phyloP scores from a whole-genome alignment of 805 yeast genomes.

The Candida hungchunana region DNA sequence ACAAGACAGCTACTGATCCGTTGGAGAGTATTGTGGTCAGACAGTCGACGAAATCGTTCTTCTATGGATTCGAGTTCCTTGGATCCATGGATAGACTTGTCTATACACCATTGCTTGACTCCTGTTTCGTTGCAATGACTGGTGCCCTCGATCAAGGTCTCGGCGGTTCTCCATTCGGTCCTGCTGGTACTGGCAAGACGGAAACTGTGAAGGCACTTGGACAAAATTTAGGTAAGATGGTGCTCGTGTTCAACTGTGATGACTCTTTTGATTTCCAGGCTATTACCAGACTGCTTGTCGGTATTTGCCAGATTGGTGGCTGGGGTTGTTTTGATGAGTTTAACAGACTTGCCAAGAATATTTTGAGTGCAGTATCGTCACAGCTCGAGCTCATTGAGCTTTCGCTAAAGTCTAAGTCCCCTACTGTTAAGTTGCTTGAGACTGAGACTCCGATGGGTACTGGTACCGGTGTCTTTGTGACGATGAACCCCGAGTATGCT shows the following conservation, averaged over 20 bases:
- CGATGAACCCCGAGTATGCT: slow-evolving; percentile 86
- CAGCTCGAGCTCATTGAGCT: slow-evolving; percentile 69
- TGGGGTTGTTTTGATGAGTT: slow-evolving; percentile 98
- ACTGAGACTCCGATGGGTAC: slow-evolving; percentile 35
- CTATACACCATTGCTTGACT: slow-evolving; percentile 65
- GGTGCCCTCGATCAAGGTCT: slow-evolving; percentile 66
- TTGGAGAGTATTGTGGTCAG: slow-evolving; percentile 37
- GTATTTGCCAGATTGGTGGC: slow-evolving; percentile 77
- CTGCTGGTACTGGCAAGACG: slow-evolving; percentile 97
- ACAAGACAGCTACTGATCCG: slow-evolving; percentile 19
- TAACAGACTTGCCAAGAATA: slow-evolving; percentile 67
- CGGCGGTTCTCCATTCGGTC: slow-evolving; percentile 94
- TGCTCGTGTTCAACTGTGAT: slow-evolving; percentile 86
- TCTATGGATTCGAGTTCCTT: slow-evolving; percentile 78
- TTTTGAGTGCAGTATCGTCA: slow-evolving; percentile 80
- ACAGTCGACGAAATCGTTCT: slow-evolving; percentile 48
- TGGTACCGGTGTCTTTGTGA: slow-evolving; percentile 73
- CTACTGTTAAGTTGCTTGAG: slow-evolving; percentile 39
- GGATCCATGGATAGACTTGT: slow-evolving; percentile 75
- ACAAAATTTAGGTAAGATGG: slow-evolving; percentile 72
- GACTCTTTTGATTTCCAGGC: slow-evolving; percentile 80
- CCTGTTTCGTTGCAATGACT: slow-evolving; percentile 63
- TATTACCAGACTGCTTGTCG: slow-evolving; percentile 70
- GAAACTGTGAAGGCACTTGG: slow-evolving; percentile 87
- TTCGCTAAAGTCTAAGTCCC: slow-evolving; percentile 34